Base-by-base conservation (phyloP, 225 moss, liverwort and hornwort species). In the Polytrichum formosum region DNA sequence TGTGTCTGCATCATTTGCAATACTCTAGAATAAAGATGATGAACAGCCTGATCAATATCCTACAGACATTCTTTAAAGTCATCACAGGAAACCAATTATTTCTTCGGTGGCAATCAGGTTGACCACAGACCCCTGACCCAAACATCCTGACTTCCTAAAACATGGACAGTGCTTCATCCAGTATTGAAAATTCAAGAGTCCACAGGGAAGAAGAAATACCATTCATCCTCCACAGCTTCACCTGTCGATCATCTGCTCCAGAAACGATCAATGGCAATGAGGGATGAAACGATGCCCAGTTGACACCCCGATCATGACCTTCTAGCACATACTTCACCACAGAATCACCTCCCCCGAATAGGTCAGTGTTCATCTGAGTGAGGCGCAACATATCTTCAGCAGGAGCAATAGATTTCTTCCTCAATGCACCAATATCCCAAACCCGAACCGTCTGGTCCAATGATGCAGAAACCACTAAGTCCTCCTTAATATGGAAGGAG, bases 171-270 rank as follows among this genome's bases (percentile, higher is more conserved):
- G 46, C 46, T 46, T 13, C 13, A 46, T 46, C 46, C 13, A 46
- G 46, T 46, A 13, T 16, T 13, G 46, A 13, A 10, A 46, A 46
- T 1, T 16, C 10, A 46, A 46, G 2, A 46, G 46, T 35, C 46
- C 3, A 46, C 46, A 46, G 46, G 46, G 3, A 46, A 13, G 46
- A 58, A 26, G 26, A 9, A 63, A 28, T 88, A 96, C 96, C 96
- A 73, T 93, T 96, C 96, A 96, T 96, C 75, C 96, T 78, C 96
- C 96, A 96, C 9, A 96, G 82, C 89, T 96, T 96, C 68, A 96
- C 93, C 83, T 96, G 96, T 56, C 96, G 93, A 79, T 96, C 96
- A 67, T 96, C 96, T 70, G 96, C 96, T 73, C 96, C 96, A 68
- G 93, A 96, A 30, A 96, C 93, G 70, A 96, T 96, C 33, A 96